Percentiles rank a stretch among this genome's conserved stretches.
These are phyloP conservation scores for Jackrogersella minutella DNA, from an alignment of 495 filamentous ascomycete species.

Conservation along the genomic window DNA sequence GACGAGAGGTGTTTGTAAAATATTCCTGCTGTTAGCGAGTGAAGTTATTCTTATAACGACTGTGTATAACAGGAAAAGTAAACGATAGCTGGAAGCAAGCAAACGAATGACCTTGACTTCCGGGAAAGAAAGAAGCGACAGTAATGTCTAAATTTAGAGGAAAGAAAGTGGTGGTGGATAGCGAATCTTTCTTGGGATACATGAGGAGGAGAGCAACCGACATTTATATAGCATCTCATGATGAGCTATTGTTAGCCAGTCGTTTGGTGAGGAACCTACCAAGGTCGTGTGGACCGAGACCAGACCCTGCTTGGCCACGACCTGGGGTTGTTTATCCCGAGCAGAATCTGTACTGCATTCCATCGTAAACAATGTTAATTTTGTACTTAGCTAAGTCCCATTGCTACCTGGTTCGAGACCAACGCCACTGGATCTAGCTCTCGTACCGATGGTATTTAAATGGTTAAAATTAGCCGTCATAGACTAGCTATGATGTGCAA, in stretches of 20 bases:
- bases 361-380: constrained; percentile 2
- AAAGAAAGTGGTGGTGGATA: constrained; percentile 49
- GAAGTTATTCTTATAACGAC: constrained; percentile 39
- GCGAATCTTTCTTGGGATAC: constrained; percentile 32
- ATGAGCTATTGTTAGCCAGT: constrained; percentile 30
- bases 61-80: constrained; percentile 38
- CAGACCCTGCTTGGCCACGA: constrained; percentile 24
- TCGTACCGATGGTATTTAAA: neutral
- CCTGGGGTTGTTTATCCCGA: constrained; percentile 39
- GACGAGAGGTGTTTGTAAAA: constrained; percentile 14
- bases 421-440: constrained; percentile 3
- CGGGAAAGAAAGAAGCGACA: constrained; percentile 42
- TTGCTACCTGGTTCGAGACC: constrained; percentile 7
- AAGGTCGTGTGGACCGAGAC: constrained; percentile 26
- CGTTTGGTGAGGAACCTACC: constrained; percentile 28
- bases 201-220: constrained; percentile 30
- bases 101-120: constrained; percentile 67
- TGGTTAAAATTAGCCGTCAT: neutral
- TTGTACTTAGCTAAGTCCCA: neutral
- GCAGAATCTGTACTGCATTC: constrained; percentile 23
- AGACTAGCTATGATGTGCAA: neutral
- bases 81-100: constrained; percentile 55
- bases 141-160: constrained; percentile 42
- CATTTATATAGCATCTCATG: constrained; percentile 44
- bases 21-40: constrained; percentile 45